phyloP scores from a whole-genome alignment of 75 land plant species.

The Selaginella tamariscina region DNA sequence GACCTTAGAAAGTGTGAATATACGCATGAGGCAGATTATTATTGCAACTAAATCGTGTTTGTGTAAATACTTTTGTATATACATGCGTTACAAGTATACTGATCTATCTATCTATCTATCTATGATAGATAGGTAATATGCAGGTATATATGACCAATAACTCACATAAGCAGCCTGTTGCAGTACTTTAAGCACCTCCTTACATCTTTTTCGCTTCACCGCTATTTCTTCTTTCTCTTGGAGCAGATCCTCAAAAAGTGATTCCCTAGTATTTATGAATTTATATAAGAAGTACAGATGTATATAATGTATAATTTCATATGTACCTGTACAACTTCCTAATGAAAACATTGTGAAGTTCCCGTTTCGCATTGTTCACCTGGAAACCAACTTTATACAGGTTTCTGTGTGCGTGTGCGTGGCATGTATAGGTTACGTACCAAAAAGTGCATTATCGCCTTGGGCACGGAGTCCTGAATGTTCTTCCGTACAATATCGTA shows the following conservation, averaged over 20 bases:
- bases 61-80: neutral
- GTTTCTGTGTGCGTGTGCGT: neutral
- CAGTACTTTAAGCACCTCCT: constrained; percentile 27
- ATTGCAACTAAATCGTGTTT: neutral
- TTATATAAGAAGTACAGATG: neutral
- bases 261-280: constrained; percentile 15
- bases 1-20: too few relatives aligned
- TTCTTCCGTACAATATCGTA: constrained; percentile 45
- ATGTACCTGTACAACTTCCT: constrained; percentile 33
- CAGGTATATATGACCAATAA: neutral
- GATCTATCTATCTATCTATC: neutral
- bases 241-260: constrained; percentile 28
- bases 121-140: neutral
- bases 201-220: constrained; percentile 27
- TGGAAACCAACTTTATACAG: neutral
- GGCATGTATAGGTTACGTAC: constrained; percentile 5
- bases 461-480: constrained; percentile 34
- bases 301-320: neutral
- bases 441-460: constrained; percentile 39
- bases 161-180: constrained; percentile 30
- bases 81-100: neutral
- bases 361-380: constrained; percentile 32
- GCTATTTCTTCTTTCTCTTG: constrained; percentile 32
- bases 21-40: neutral
- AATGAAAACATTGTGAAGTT: constrained; percentile 27